Evolutionary conservation across 306 rosid species (phyloP).

Genomic region (Citrullus mucosospermus): DNA sequence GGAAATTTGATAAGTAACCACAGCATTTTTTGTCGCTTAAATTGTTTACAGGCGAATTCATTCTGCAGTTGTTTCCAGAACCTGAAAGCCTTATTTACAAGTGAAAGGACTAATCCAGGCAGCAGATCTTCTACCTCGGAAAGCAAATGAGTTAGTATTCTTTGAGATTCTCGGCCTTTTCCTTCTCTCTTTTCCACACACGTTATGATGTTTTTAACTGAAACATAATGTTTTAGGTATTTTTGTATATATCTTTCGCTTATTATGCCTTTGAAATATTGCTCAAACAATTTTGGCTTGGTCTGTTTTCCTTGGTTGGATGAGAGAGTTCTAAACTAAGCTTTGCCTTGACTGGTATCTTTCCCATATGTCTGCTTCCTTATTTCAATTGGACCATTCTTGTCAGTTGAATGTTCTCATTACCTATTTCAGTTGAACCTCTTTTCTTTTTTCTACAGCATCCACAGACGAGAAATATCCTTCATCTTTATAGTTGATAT

Average conservation of each 20-base stretch:
- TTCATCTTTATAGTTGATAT: neutral
- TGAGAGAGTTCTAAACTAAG: neutral
- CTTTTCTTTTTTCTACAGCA: neutral
- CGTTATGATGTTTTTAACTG: neutral
- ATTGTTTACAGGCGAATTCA: neutral
- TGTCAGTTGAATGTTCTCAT: neutral
- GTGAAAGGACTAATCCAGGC: conserved; percentile 5
- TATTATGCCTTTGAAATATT: neutral
- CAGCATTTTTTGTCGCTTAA: neutral
- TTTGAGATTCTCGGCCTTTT: neutral
- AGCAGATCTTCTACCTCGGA: conserved; percentile 2
- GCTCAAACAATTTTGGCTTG: neutral
- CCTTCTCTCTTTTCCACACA: neutral
- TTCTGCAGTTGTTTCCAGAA: neutral
- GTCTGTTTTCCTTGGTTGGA: neutral
- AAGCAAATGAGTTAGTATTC: conserved; percentile 4
- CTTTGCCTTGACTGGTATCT: neutral
- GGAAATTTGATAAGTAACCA: neutral
- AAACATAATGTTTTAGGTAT: neutral
- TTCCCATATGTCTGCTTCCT: neutral
- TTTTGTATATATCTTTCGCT: neutral
- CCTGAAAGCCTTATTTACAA: neutral
- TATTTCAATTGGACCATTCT: neutral
- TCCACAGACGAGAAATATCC: neutral
- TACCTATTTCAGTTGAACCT: neutral